Evolutionary conservation across 164 flowering plant genomes (phyloP), one percentile per base, ranked within the genome.

Genomic region (Aristolochia californica): DNA sequence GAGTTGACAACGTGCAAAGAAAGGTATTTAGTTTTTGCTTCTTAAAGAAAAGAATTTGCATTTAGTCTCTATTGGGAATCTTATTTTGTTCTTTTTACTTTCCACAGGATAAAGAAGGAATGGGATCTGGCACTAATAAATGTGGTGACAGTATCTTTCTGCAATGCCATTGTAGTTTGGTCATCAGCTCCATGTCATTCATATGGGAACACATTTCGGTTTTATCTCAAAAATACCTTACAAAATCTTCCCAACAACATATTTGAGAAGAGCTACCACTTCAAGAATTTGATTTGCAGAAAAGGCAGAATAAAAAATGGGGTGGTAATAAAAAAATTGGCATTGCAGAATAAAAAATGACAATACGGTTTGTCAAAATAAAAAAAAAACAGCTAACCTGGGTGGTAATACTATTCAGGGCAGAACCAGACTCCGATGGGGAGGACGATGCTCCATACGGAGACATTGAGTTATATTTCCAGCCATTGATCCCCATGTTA

Each of bases 221-320:
- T 74, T 75, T 96, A 88, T 74, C 71, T 90, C 74, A 95, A 90
- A 69, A 94, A 87, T 71, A 86, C 93, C 48, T 65, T 94, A 69
- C 97, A 94, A 65, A 90, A 93, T 82, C 95, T 94, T 43, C 99
- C 99, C 18, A 94, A 94, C 83, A 94, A 93, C 75, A 73, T 93
- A 53, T 93, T 93, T 75, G 99, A 93, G 54, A 78, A 60, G 70
- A 87, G 91, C 68, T 93, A 93, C 95, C 90, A 21, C 77, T 84
- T 25, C 68, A 96, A 68, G 89, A 78, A 68, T 93, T 93, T 68
- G 91, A 87, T 70, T 51, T 81, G 69, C 87, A 80, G 68, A 89
- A 87, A 78, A 80, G 96, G n/a, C n/a, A n/a, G n/a, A n/a, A n/a
- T n/a, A n/a, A n/a, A n/a, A n/a, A n/a, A n/a, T n/a, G n/a, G n/a